A percentile compares a stretch with the other conserved stretches of the same genome.
Evolutionary conservation across 2,329 filamentous ascomycete genomes (phyloP).

Genomic region (Lachnellula occidentalis): DNA sequence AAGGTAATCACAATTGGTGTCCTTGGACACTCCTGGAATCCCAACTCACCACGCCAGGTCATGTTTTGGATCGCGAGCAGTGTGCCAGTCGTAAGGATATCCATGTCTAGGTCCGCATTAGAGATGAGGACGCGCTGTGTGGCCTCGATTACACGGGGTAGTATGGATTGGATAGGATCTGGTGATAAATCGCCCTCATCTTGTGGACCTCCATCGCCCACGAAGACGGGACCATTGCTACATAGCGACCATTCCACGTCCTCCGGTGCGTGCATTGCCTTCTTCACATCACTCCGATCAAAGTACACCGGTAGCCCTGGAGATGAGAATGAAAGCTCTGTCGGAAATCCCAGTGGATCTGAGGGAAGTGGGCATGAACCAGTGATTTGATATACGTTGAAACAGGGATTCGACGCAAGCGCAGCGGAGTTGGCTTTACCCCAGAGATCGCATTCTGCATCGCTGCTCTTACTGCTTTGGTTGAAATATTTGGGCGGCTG

Average conservation of each 20-base stretch:
- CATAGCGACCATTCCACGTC: slow-evolving; percentile 39
- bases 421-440: slow-evolving; percentile 35
- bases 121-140: slow-evolving; percentile 48
- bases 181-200: slow-evolving; percentile 31
- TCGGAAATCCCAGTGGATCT: slow-evolving; percentile 33
- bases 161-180: slow-evolving; percentile 36
- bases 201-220: slow-evolving; percentile 24
- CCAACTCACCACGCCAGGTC: slow-evolving; percentile 46
- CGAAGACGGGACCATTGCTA: slow-evolving; percentile 37
- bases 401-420: slow-evolving; percentile 42
- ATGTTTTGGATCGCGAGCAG: slow-evolving; percentile 48
- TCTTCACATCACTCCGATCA: slow-evolving; percentile 46
- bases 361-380: slow-evolving; percentile 39
- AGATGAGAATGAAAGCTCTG: slow-evolving; percentile 31
- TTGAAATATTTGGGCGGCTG: slow-evolving; percentile 31
- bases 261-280: slow-evolving; percentile 41
- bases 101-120: slow-evolving; percentile 42
- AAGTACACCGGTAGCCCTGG: slow-evolving; percentile 41
- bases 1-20: slow-evolving; percentile 19
- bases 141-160: slow-evolving; percentile 44
- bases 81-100: slow-evolving; percentile 46
- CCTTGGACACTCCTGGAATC: slow-evolving; percentile 38
- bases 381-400: slow-evolving; percentile 44
- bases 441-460: slow-evolving; percentile 35
- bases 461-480: slow-evolving; percentile 15